Conservation (phyloP, 2,329 filamentous ascomycete genomes). For the Niveomyces coronatus region DNA sequence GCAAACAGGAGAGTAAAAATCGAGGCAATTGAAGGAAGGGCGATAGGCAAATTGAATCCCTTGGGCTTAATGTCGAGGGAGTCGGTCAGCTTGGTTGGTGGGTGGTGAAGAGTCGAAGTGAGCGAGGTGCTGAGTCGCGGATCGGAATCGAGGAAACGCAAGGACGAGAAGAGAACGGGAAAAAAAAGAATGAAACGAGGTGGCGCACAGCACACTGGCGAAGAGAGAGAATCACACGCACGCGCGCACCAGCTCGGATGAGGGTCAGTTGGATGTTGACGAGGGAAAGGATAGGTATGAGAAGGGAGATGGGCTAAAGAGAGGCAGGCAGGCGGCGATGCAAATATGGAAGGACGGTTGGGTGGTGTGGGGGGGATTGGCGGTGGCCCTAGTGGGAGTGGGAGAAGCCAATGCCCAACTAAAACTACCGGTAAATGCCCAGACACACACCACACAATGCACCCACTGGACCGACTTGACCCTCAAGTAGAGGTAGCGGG, state of each 20-base stretch:
- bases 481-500: too few relatives aligned
- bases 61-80: background rate
- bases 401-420: background rate
- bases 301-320: background rate
- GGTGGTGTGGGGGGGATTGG: conserved; percentile 1
- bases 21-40: background rate
- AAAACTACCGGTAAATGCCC: background rate
- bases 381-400: background rate
- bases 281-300: conserved; percentile 1
- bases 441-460: too few relatives aligned
- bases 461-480: too few relatives aligned
- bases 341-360: conserved; percentile 6
- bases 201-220: conserved; percentile 10
- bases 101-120: conserved; percentile 3
- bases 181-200: conserved; percentile 5
- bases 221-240: conserved; percentile 8
- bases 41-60: background rate
- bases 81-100: too few relatives aligned
- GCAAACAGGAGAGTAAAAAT: background rate
- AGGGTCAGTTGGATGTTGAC: background rate
- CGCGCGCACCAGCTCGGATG: conserved; percentile 9
- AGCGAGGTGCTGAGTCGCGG: conserved; percentile 1
- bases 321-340: background rate
- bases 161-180: background rate
- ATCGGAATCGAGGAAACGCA: background rate